Percentiles rank a stretch among this genome's conserved stretches.
These are phyloP conservation scores for Starmerella apis DNA, from an alignment of 805 yeast genomes.

Conservation along the genomic window DNA sequence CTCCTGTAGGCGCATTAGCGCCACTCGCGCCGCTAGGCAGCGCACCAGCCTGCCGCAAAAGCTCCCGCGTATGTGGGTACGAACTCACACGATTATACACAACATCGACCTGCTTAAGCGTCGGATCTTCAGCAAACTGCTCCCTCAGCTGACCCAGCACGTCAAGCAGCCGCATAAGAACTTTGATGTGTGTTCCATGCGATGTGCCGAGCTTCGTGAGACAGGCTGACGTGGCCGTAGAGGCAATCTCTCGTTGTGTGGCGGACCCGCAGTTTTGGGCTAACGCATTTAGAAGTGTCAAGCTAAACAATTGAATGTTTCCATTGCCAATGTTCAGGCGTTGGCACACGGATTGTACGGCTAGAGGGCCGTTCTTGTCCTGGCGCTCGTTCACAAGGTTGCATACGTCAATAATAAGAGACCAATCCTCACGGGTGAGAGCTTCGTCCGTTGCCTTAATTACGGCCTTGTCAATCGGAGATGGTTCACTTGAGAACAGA, in stretches of 20 bases:
- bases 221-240: slow-evolving; percentile 42
- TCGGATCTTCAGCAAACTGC: slow-evolving; percentile 63
- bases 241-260: slow-evolving; percentile 52
- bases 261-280: slow-evolving; percentile 72
- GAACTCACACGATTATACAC: slow-evolving; percentile 43
- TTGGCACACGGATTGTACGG: slow-evolving; percentile 39
- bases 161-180: slow-evolving; percentile 56
- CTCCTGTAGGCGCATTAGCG: not conserved
- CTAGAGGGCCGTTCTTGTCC: slow-evolving; percentile 42
- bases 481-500: slow-evolving; percentile 16
- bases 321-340: slow-evolving; percentile 47
- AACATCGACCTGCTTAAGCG: slow-evolving; percentile 57
- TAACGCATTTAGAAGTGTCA: slow-evolving; percentile 44
- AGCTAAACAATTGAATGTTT: slow-evolving; percentile 51
- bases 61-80: slow-evolving; percentile 27
- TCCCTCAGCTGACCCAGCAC: slow-evolving; percentile 55
- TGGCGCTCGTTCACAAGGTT: slow-evolving; percentile 55
- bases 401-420: slow-evolving; percentile 51
- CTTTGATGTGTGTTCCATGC: slow-evolving; percentile 49
- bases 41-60: slow-evolving; percentile 19
- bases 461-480: slow-evolving; percentile 25
- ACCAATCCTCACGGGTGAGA: slow-evolving; percentile 60
- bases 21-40: slow-evolving; percentile 34
- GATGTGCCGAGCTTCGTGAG: slow-evolving; percentile 45
- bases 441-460: slow-evolving; percentile 53